Evolutionary conservation across 129 eudicot species (phyloP), one percentile per base, ranked within the genome.

Genomic region (Artemisia argyi): DNA sequence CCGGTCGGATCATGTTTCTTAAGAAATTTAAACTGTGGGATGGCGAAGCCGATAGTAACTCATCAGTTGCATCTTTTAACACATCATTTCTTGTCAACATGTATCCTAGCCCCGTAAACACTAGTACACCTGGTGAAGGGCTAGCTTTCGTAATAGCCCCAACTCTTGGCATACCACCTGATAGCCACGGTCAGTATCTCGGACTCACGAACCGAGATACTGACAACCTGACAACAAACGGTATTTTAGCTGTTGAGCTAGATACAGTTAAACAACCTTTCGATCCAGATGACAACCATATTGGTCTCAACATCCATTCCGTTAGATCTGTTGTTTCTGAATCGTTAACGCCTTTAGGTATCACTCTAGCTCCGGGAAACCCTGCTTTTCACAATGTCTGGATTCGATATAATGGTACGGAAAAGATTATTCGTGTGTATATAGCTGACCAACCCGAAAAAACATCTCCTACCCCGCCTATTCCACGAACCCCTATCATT

Each of bases 141-240:
- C 1, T 93, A 1, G 78, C 96, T 0, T 93, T 93, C 63, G 1
- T 93, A 2, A 89, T 93, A 54, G 84, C 85, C 0, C 96, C 98
- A 0, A 17, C 73, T 17, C 11, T 73, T 22, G 2, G 17, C 13
- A 20, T 79, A 14, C 95, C 95, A 1, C 15, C 5, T 0, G 68
- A 75, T 50, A 93, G 98, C 79, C 16, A 20, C 26, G 98, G 96
- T 10, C 68, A 81, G 73, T 93, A 56, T 30, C 79, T 92, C 1
- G 98, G 98, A 12, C 74, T 92, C 13, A 87, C 98, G 0, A 92
- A 92, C 80, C 26, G 56, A 9, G 58, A 84, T 17, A 62, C 85
- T 0, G 95, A 93, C 49, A 83, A 81, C 15, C 61, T 68, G 11
- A 0, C 78, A 5, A 17, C 52, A 1, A 93, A 93, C 79, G 67